Percentiles rank a stretch among this genome's conserved stretches.
Conservation (phyloP, 2,329 filamentous ascomycete species). For the Ilyonectria destructans region DNA sequence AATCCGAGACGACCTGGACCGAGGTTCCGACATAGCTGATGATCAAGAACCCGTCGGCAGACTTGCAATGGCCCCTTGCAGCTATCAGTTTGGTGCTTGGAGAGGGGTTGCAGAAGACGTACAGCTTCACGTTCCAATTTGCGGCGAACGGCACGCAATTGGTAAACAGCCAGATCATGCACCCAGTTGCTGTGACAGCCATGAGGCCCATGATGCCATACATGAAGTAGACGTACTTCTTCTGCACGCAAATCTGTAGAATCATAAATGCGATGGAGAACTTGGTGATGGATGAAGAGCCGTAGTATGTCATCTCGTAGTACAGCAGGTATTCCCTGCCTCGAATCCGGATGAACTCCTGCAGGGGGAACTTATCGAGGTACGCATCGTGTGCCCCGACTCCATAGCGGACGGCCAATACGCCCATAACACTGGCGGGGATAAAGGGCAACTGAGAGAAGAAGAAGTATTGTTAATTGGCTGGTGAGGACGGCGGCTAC, state of each 20-base stretch:
- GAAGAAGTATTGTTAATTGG: background rate
- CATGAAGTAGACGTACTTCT: constrained; percentile 34
- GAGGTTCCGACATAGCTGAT: constrained; percentile 39
- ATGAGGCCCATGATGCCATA: constrained; percentile 31
- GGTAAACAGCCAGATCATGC: constrained; percentile 33
- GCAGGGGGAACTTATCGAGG: constrained; percentile 20
- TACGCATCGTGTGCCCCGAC: constrained; percentile 25
- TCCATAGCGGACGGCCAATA: constrained; percentile 29
- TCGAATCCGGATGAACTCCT: constrained; percentile 28
- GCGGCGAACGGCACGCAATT: constrained; percentile 32
- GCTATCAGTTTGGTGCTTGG: background rate
- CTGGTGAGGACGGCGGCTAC: no score
- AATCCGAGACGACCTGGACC: constrained; percentile 47
- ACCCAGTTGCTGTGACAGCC: constrained; percentile 9
- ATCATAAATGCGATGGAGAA: constrained; percentile 38
- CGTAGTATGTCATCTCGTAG: constrained; percentile 37
- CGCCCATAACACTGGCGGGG: constrained; percentile 30
- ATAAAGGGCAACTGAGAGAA: constrained; percentile 27
- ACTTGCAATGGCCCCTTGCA: constrained; percentile 29
- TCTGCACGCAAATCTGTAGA: constrained; percentile 35
- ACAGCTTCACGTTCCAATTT: constrained; percentile 34
- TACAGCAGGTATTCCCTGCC: constrained; percentile 34
- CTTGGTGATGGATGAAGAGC: constrained; percentile 30
- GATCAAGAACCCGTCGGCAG: constrained; percentile 22
- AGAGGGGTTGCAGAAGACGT: background rate